phyloP scores from a whole-genome alignment of 2,329 filamentous ascomycete species.

The Penicillium sp. region DNA sequence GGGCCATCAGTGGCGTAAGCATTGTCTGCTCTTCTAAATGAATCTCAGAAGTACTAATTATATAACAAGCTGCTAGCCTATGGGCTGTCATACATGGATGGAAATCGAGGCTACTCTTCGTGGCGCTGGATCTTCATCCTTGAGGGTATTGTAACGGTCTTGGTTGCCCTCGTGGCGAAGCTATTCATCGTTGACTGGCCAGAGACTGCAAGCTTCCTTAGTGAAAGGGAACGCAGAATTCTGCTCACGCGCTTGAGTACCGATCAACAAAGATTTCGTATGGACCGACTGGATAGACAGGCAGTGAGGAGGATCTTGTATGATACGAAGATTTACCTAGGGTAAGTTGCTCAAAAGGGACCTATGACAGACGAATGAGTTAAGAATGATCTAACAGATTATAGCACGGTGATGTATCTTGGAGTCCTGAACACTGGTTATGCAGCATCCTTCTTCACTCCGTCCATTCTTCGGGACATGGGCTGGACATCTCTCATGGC shows the following conservation, averaged over 20 bases:
- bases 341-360: conserved; percentile 46
- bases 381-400: too few relatives aligned
- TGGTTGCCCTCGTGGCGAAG: conserved; percentile 50
- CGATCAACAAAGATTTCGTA: conserved; percentile 47
- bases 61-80: conserved; percentile 39
- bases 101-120: conserved; percentile 38
- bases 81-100: conserved; percentile 46
- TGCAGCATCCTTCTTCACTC: conserved; percentile 45
- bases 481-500: conserved; percentile 55
- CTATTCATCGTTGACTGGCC: conserved; percentile 51
- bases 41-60: background rate
- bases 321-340: conserved; percentile 43
- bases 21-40: background rate
- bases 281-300: conserved; percentile 55
- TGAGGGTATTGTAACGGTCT: conserved; percentile 51
- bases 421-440: conserved; percentile 55
- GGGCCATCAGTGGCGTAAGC: conserved; percentile 41
- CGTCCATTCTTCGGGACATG: conserved; percentile 49
- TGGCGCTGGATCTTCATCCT: conserved; percentile 53
- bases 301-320: conserved; percentile 48
- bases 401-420: conserved; percentile 67
- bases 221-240: conserved; percentile 44
- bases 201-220: conserved; percentile 48
- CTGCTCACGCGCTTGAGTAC: conserved; percentile 45
- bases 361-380: too few relatives aligned